phyloP scores from a whole-genome alignment of 164 flowering plant species.

The Aristolochia contorta region DNA sequence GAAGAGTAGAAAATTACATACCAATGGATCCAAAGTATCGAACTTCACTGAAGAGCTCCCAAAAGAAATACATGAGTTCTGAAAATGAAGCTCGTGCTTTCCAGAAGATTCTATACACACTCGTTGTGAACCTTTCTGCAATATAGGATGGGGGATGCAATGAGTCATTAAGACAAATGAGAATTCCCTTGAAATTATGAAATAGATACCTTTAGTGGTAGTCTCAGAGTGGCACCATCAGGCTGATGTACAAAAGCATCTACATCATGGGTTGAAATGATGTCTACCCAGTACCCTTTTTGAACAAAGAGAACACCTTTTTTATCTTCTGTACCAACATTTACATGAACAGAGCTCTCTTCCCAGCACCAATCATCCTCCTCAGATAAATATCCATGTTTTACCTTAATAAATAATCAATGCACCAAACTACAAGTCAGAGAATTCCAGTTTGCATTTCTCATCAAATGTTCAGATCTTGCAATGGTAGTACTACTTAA shows the following conservation, averaged over 20 bases:
- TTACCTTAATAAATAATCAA: slow-evolving; percentile 33
- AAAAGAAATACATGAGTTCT: slow-evolving; percentile 79
- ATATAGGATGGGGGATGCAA: background rate
- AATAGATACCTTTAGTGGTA: slow-evolving; percentile 60
- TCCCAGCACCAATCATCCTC: slow-evolving; percentile 99
- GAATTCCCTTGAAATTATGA: background rate
- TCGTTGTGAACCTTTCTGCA: slow-evolving; percentile 79
- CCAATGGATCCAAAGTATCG: slow-evolving; percentile 56
- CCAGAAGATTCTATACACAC: slow-evolving; percentile 78
- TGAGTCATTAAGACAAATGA: background rate
- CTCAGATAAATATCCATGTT: slow-evolving; percentile 30
- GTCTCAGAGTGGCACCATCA: slow-evolving; percentile 38
- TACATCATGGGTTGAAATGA: slow-evolving; percentile 74
- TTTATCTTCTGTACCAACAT: slow-evolving; percentile 71
- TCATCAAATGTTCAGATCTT: no score
- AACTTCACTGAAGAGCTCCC: slow-evolving; percentile 63
- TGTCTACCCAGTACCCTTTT: slow-evolving; percentile 75
- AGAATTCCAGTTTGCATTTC: no score
- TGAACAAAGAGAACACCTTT: slow-evolving; percentile 66
- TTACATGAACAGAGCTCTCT: slow-evolving; percentile 49
- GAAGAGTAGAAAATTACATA: slow-evolving; percentile 10
- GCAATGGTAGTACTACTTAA: no score
- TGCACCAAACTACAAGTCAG: no score
- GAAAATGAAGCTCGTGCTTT: slow-evolving; percentile 73
- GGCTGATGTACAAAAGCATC: slow-evolving; percentile 54